Percentiles rank a stretch among this genome's conserved stretches.
Conservation (phyloP, 306 rosid species). For the Acmispon strigosus region DNA sequence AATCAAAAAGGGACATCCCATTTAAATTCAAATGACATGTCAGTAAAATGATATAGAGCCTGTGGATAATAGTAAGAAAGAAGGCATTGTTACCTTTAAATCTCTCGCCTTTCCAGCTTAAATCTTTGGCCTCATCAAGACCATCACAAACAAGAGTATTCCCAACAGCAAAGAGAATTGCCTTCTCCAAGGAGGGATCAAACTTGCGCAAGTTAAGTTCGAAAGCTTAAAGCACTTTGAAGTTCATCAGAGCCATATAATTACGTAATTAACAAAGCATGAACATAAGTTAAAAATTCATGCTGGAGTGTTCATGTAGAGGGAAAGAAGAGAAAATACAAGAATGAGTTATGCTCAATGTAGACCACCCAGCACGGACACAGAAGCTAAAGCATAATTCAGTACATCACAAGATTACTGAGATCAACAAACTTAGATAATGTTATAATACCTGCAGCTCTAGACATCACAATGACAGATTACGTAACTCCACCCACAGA, state of each 20-base stretch:
- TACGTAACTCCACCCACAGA: not conserved
- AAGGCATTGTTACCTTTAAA: slow-evolving; percentile 57
- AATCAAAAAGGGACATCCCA: slow-evolving; percentile 1
- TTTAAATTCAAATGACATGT: slow-evolving; percentile 4
- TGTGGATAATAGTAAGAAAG: not conserved
- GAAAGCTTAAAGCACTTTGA: slow-evolving; percentile 26
- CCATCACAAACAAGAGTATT: slow-evolving; percentile 96
- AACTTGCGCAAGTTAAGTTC: slow-evolving; percentile 76
- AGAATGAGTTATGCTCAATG: not conserved
- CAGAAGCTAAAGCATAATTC: not conserved
- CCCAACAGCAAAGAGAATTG: slow-evolving; percentile 92
- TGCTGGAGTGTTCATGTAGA: not conserved
- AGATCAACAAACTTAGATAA: not conserved
- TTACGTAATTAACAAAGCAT: slow-evolving; percentile 6
- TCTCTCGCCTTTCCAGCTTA: slow-evolving; percentile 97
- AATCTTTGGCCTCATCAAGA: slow-evolving; percentile 87
- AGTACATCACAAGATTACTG: not conserved
- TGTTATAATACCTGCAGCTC: not conserved
- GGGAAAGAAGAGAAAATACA: not conserved
- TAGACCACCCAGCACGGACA: not conserved
- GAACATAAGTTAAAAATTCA: not conserved
- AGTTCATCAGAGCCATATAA: not conserved
- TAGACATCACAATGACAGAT: slow-evolving; percentile 2
- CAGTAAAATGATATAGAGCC: not conserved
- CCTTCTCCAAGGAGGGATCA: slow-evolving; percentile 91